These are phyloP conservation scores for Gelatoporia subvermispora DNA, from an alignment of 768 basidiomycete genomes.

Conservation along the genomic window DNA sequence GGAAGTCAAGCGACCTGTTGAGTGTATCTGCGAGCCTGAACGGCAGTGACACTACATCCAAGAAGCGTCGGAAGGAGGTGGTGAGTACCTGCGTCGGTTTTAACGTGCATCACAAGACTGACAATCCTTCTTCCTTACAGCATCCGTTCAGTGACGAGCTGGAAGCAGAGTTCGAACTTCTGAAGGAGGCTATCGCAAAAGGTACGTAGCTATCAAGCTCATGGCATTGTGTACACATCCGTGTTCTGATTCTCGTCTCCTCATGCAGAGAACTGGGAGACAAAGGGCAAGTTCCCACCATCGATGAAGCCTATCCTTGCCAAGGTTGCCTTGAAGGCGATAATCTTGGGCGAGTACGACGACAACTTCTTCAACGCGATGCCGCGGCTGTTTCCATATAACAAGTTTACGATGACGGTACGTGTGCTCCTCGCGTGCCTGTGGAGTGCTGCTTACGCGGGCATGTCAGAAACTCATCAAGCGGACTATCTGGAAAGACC, in stretches of 20 bases:
- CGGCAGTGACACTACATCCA: constrained; percentile 19
- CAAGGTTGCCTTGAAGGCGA: constrained; percentile 71
- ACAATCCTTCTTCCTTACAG: constrained; percentile 27
- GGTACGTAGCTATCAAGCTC: constrained; percentile 32
- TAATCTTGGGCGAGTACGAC: constrained; percentile 83
- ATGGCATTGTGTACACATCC: background rate
- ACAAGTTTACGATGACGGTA: constrained; percentile 90
- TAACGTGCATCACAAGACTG: background rate
- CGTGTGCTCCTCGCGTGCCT: constrained; percentile 21
- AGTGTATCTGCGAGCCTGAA: constrained; percentile 4
- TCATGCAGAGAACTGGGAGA: constrained; percentile 62
- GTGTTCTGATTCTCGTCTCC: background rate
- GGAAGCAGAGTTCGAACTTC: constrained; percentile 51
- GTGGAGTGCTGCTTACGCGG: background rate
- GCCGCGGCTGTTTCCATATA: constrained; percentile 88
- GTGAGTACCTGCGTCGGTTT: constrained; percentile 31
- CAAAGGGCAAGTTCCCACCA: constrained; percentile 89
- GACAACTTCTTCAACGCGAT: constrained; percentile 89
- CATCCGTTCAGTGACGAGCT: constrained; percentile 69
- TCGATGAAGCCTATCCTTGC: constrained; percentile 66
- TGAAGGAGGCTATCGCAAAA: constrained; percentile 55
- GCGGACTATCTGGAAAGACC: constrained; percentile 76
- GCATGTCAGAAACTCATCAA: constrained; percentile 80
- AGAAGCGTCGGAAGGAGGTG: constrained; percentile 71
- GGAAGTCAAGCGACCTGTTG: constrained; percentile 17